phyloP scores from a whole-genome alignment of 257 asterid genomes.

The Verbascum thapsus region DNA sequence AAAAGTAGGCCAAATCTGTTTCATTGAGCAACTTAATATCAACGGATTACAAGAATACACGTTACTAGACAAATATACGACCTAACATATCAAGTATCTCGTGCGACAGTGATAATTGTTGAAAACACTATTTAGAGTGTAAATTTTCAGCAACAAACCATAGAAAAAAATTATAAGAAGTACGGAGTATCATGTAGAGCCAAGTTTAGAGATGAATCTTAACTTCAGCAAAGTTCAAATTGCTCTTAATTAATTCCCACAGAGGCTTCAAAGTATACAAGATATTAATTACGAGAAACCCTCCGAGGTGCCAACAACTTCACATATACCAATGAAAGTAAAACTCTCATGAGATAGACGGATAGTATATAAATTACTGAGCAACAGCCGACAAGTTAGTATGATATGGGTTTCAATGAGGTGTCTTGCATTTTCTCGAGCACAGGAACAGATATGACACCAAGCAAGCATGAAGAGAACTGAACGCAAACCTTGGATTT shows the following conservation, averaged over 20 bases:
- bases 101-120: not conserved
- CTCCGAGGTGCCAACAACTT: not conserved
- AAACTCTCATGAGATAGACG: not conserved
- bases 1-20: slow-evolving; percentile 49
- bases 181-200: not conserved
- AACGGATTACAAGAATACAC: slow-evolving; percentile 6
- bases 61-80: slow-evolving; percentile 1
- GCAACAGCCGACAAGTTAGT: not conserved
- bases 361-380: not conserved
- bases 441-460: slow-evolving; percentile 4
- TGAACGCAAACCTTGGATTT: slow-evolving; percentile 56
- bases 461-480: slow-evolving; percentile 24
- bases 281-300: not conserved
- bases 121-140: not conserved
- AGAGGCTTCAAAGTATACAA: not conserved
- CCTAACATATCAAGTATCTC: slow-evolving; percentile 20
- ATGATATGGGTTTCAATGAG: not conserved
- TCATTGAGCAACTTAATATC: slow-evolving; percentile 25
- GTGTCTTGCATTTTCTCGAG: not conserved
- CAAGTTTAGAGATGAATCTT: not conserved
- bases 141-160: slow-evolving; percentile 22
- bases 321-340: not conserved
- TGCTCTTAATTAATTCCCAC: slow-evolving; percentile 11
- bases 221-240: not conserved
- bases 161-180: slow-evolving; percentile 11